Conservation (phyloP, 2,329 filamentous ascomycete genomes). For the Aureobasidium sp. region DNA sequence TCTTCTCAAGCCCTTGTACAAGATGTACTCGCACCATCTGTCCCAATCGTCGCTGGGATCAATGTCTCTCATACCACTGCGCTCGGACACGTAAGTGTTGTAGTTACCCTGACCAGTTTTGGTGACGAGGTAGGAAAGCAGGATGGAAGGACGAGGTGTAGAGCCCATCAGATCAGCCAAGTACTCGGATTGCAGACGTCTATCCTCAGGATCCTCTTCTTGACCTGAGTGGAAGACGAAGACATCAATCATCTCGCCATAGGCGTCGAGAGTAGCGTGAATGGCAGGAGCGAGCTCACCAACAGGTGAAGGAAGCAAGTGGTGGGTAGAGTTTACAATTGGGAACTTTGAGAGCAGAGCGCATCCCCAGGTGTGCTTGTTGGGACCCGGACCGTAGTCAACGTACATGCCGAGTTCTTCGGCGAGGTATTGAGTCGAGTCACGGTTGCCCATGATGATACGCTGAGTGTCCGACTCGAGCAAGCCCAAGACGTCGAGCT, state of each 20-base stretch:
- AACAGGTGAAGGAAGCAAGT: slow-evolving; percentile 85
- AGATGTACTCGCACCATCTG: slow-evolving; percentile 97
- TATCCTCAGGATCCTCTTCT: slow-evolving; percentile 90
- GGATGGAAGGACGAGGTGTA: slow-evolving; percentile 69
- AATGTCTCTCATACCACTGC: slow-evolving; percentile 90
- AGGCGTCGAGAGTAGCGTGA: slow-evolving; percentile 90
- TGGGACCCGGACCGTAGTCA: slow-evolving; percentile 91
- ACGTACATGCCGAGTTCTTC: slow-evolving; percentile 98
- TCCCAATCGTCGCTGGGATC: slow-evolving; percentile 93
- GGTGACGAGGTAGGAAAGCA: slow-evolving; percentile 89
- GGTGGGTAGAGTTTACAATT: slow-evolving; percentile 93
- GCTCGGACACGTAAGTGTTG: slow-evolving; percentile 83
- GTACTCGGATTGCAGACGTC: slow-evolving; percentile 79
- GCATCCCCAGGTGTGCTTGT: slow-evolving; percentile 97
- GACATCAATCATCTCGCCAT: slow-evolving; percentile 82
- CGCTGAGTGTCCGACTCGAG: slow-evolving; percentile 89
- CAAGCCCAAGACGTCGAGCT: slow-evolving; percentile 94
- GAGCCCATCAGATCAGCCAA: slow-evolving; percentile 81
- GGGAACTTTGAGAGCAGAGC: slow-evolving; percentile 95
- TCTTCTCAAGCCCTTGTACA: slow-evolving; percentile 82
- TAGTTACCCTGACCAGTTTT: slow-evolving; percentile 90
- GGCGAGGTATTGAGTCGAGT: slow-evolving; percentile 88
- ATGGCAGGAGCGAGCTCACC: slow-evolving; percentile 94
- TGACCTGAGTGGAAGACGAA: slow-evolving; percentile 99
- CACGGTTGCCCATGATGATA: slow-evolving; percentile 99